phyloP scores from a whole-genome alignment of 1,139 yeast species.

The Eremothecium gossypii region DNA sequence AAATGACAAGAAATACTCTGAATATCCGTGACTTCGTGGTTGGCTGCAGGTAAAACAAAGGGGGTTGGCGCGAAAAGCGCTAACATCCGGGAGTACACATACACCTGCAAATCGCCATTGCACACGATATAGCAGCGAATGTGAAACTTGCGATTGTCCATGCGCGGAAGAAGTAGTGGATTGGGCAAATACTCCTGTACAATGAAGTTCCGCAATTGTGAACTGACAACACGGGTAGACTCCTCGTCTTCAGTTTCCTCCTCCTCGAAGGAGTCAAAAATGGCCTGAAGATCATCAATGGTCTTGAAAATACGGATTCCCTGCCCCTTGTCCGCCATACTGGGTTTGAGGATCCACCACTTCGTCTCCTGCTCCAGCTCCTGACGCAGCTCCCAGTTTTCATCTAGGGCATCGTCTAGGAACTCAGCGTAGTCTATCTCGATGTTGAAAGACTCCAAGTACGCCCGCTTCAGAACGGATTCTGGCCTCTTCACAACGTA shows the following conservation, averaged over 20 bases:
- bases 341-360: slow-evolving; percentile 86
- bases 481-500: slow-evolving; percentile 67
- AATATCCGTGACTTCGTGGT: slow-evolving; percentile 29
- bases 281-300: slow-evolving; percentile 66
- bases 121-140: slow-evolving; percentile 79
- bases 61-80: slow-evolving; percentile 63
- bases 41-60: slow-evolving; percentile 36
- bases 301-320: slow-evolving; percentile 80
- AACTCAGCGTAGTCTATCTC: slow-evolving; percentile 97
- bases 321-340: slow-evolving; percentile 96
- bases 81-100: slow-evolving; percentile 68
- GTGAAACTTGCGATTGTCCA: slow-evolving; percentile 74
- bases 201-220: slow-evolving; percentile 83
- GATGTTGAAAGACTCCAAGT: slow-evolving; percentile 67
- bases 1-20: slow-evolving; percentile 49
- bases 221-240: slow-evolving; percentile 52
- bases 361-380: slow-evolving; percentile 58
- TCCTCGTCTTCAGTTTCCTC: slow-evolving; percentile 44
- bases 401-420: slow-evolving; percentile 86
- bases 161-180: slow-evolving; percentile 57
- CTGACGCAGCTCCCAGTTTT: slow-evolving; percentile 75
- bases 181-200: slow-evolving; percentile 67
- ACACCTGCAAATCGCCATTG: slow-evolving; percentile 64
- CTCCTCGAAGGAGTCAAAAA: slow-evolving; percentile 80
- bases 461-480: slow-evolving; percentile 49